Conservation (phyloP, 805 yeast species). For the Phaffomyces opuntiae region DNA sequence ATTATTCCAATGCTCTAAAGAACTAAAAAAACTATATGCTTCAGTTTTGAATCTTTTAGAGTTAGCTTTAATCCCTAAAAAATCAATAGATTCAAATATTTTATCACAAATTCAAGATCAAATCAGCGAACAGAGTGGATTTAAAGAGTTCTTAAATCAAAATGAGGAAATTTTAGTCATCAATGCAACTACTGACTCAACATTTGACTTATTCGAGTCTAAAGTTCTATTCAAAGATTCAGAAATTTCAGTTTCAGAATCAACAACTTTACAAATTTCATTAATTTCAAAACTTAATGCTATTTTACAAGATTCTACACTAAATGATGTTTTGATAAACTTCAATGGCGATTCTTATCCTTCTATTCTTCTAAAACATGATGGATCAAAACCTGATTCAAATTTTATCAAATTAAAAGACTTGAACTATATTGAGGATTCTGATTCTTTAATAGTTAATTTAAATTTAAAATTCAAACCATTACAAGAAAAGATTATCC, state of each 20-base stretch:
- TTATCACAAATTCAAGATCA: constrained; percentile 1
- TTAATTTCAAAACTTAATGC: constrained; percentile 24
- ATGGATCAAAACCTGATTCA: neutral
- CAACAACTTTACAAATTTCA: constrained; percentile 24
- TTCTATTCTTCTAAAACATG: constrained; percentile 13
- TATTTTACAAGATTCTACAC: constrained; percentile 1
- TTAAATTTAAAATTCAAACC: constrained; percentile 14
- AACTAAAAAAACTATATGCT: constrained; percentile 26
- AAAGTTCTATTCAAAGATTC: constrained; percentile 16
- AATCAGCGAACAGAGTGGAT: neutral
- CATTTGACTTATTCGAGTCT: constrained; percentile 20
- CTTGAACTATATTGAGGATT: constrained; percentile 5
- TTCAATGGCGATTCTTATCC: constrained; percentile 13
- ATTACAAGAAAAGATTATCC: constrained; percentile 12
- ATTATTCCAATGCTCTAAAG: constrained; percentile 32
- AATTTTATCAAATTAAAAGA: neutral
- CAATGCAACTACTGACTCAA: constrained; percentile 21
- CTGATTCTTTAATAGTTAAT: constrained; percentile 1
- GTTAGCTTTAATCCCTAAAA: constrained; percentile 22
- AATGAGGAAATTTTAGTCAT: constrained; percentile 11
- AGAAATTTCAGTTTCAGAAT: constrained; percentile 15
- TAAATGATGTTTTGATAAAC: constrained; percentile 8
- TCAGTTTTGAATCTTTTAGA: constrained; percentile 28
- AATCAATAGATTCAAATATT: neutral
- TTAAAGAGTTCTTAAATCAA: constrained; percentile 2